Base-by-base conservation (phyloP, 805 yeast genomes). In the Lipomyces spencermartinsiae region DNA sequence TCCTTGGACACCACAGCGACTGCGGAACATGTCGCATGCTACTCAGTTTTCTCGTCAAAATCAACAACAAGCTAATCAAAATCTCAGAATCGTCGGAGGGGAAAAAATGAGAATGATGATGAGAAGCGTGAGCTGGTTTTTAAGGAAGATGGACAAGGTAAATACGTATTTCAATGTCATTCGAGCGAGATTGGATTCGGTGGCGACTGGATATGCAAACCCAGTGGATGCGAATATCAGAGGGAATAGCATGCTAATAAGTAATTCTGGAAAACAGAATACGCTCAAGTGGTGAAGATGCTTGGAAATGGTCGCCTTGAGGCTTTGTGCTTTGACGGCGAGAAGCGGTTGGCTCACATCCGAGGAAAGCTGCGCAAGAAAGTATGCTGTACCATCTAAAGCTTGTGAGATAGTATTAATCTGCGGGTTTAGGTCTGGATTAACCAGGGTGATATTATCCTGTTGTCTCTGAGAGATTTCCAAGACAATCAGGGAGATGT, bases 341-440 rank as follows among this genome's bases (percentile, higher is more conserved):
- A 85, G 74, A 91, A 88, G 79, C 89, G 99, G 84, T 87, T 93
- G 87, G 99, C 97, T 22, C 99, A 94, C 79, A 95, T 95, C 78
- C 92, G 99, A 86, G 99, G 99, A 76, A 95, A 95, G 80, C 87
- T 95, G 83, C 91, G 99, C 87, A 95, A 95, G 89, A 95, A 94
- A 87, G 99, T 95, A 70, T 16, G 66, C 49, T 12, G 12, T 43
- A 16, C 34, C 34, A 8, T 33, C 31, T 29, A 14, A 61, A 16
- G 14, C 19, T 12, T 25, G 43, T 31, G 25, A 4, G 14, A 19
- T 59, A 29, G n/a, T 25, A 46, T 19, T 39, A 37, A 46, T 7
- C 14, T 43, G n/a, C n/a, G n/a, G 29, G 19, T 51, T 34, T 53
- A 69, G 72, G 73, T 70, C 61, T 95, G 99, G 99, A 93, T 95